These are phyloP conservation scores for Casuarina equisetifolia DNA, from an alignment of 306 rosid genomes.

Conservation along the genomic window DNA sequence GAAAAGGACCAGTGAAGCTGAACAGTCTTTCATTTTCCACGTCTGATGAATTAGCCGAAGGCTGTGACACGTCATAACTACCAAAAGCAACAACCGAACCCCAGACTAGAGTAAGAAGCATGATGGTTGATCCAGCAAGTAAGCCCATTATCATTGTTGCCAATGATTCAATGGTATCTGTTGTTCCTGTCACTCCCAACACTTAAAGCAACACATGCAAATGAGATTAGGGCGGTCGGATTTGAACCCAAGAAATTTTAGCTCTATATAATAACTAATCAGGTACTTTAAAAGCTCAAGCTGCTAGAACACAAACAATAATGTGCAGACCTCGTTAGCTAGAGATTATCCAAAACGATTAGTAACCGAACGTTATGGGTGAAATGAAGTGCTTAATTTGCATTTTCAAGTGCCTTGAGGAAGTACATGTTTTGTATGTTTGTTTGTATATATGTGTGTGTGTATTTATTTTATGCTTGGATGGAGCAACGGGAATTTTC, in stretches of 20 bases:
- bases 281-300: neutral
- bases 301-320: neutral
- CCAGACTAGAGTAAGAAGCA: constrained; percentile 38
- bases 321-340: neutral
- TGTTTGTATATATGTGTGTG: too few species aligned
- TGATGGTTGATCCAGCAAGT: constrained; percentile 39
- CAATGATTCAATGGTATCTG: constrained; percentile 10
- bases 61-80: constrained; percentile 27
- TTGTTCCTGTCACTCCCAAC: constrained; percentile 30
- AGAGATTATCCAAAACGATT: neutral
- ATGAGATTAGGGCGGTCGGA: neutral
- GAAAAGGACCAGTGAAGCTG: constrained; percentile 23
- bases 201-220: constrained; percentile 13
- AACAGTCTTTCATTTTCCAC: constrained; percentile 15
- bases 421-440: neutral
- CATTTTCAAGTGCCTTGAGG: neutral
- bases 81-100: constrained; percentile 39
- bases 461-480: too few species aligned
- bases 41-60: constrained; percentile 18
- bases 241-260: neutral
- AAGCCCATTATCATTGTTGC: constrained; percentile 33
- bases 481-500: too few species aligned
- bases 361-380: neutral
- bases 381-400: neutral
- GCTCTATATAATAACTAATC: neutral